A percentile compares a stretch with the other conserved stretches of the same genome.
These are phyloP conservation scores for bread wheat (Triticum aestivum) DNA, from an alignment of 176 grass and related monocot genomes.

Conservation along the genomic window IWGSC_CS_RefSeq_v2.1 NC_057797.1:60532222-60532721, in stretches of 20 bases:
- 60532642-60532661: background rate
- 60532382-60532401: background rate
- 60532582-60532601: background rate
- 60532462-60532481: conserved; percentile 22
- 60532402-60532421: background rate
- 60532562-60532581: background rate
- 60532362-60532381: background rate
- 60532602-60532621: conserved; percentile 25
- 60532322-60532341: background rate
- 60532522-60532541: conserved; percentile 9
- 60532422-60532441: background rate
- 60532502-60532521: background rate
- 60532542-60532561: conserved; percentile 16
- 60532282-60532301: conserved; percentile 24
- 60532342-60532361: background rate
- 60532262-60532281: too few species aligned
- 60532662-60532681: background rate
- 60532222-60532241: too few species aligned
- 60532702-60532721: background rate
- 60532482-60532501: conserved; percentile 1
- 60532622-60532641: conserved; percentile 12
- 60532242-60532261: too few species aligned
- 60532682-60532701: background rate
- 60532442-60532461: background rate
- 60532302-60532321: conserved; percentile 65